A percentile compares a stretch with the other conserved stretches of the same genome.
Evolutionary conservation across 805 yeast species (phyloP).

Genomic region (Candida lessepsii): DNA sequence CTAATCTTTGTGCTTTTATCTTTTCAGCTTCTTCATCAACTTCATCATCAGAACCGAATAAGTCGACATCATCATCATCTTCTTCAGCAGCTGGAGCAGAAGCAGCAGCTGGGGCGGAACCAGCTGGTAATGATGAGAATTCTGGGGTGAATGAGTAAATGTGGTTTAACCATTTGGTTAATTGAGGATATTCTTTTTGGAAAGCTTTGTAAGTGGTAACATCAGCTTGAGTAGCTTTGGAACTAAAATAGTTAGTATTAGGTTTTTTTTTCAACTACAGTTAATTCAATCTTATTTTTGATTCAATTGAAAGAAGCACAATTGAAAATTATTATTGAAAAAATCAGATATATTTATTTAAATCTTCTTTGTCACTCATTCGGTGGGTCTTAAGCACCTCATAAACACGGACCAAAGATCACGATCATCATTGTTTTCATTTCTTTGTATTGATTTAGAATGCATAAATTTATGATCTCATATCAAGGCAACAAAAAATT

Average conservation of each 20-base stretch:
- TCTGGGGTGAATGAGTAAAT: constrained; percentile 89
- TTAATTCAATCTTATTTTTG: no score
- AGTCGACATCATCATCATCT: constrained; percentile 90
- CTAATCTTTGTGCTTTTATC: constrained; percentile 95
- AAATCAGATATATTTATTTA: constrained; percentile 27
- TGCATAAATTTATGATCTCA: neutral
- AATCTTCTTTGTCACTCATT: constrained; percentile 73
- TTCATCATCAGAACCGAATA: constrained; percentile 94
- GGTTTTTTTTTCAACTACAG: no score
- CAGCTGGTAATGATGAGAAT: constrained; percentile 80
- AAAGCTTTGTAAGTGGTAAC: constrained; percentile 91
- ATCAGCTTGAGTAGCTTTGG: constrained; percentile 93
- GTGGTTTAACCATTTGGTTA: constrained; percentile 99
- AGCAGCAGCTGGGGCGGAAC: constrained; percentile 59
- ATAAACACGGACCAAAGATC: constrained; percentile 93
- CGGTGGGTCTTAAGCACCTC: constrained; percentile 94
- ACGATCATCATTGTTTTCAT: constrained; percentile 56
- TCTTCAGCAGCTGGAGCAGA: constrained; percentile 58
- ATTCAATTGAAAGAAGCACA: neutral
- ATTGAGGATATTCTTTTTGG: constrained; percentile 88
- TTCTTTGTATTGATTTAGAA: neutral
- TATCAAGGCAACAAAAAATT: neutral
- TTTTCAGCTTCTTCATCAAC: constrained; percentile 97
- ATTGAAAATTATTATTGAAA: neutral
- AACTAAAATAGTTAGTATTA: constrained; percentile 47